Conservation (phyloP, 192 early-diverging fungal species). For the Allomyces macrogynus region DNA sequence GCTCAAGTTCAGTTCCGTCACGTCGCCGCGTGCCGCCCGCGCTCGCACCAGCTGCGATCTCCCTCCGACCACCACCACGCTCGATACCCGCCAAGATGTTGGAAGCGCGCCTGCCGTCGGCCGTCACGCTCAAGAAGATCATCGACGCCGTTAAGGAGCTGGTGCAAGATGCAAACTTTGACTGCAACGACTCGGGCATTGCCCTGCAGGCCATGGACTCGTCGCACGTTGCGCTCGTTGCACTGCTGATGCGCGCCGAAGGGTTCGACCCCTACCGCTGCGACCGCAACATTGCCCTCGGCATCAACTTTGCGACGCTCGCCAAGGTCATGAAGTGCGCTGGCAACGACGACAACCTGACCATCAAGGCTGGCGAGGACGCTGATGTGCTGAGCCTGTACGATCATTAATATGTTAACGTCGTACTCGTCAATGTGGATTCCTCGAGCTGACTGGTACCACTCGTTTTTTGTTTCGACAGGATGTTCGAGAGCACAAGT, state of each 20-base stretch:
- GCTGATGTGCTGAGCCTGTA: conserved; percentile 55
- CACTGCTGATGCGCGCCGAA: conserved; percentile 55
- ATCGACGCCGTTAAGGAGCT: conserved; percentile 96
- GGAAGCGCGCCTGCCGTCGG: conserved; percentile 77
- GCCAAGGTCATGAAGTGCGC: conserved; percentile 88
- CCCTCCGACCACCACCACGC: too few species aligned
- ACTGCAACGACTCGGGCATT: conserved; percentile 87
- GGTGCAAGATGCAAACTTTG: conserved; percentile 91
- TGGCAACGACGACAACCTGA: conserved; percentile 75
- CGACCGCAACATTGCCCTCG: conserved; percentile 74
- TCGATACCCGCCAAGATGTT: conserved; percentile 32
- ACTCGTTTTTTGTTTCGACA: background rate
- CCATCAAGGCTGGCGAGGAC: conserved; percentile 72
- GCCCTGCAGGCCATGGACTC: conserved; percentile 97
- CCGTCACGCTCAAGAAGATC: conserved; percentile 75
- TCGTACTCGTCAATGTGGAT: conserved; percentile 8
- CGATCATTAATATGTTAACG: conserved; percentile 23
- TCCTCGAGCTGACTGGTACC: background rate
- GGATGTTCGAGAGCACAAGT: conserved; percentile 45
- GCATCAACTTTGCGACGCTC: conserved; percentile 66
- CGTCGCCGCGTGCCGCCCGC: too few species aligned
- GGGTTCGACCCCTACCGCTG: conserved; percentile 78
- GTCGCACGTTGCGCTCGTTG: conserved; percentile 87
- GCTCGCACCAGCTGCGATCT: too few species aligned
- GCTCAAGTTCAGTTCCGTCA: too few species aligned